These are phyloP conservation scores for Populus nigra DNA, from an alignment of 345 rosid genomes.

Conservation along the genomic window DNA sequence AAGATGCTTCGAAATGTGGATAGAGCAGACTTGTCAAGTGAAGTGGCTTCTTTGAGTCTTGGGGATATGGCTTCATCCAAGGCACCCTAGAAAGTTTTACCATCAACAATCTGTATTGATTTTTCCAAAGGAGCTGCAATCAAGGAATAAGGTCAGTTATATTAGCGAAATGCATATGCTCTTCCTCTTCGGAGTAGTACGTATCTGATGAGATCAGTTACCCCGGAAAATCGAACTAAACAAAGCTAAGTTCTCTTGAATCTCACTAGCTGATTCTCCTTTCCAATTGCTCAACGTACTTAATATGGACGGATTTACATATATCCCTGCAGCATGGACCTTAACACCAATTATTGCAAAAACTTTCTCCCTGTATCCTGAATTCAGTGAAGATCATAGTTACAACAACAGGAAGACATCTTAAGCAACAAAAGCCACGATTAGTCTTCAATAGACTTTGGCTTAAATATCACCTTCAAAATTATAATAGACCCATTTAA, in stretches of 20 bases:
- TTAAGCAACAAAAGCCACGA: background rate
- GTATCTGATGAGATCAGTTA: slow-evolving; percentile 20
- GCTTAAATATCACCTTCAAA: background rate
- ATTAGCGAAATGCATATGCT: slow-evolving; percentile 4
- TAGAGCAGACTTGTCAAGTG: slow-evolving; percentile 57
- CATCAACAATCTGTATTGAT: slow-evolving; percentile 78
- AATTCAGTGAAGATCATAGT: slow-evolving; percentile 3
- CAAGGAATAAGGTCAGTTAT: background rate
- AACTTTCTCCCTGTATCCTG: slow-evolving; percentile 87
- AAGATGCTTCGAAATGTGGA: slow-evolving; percentile 62
- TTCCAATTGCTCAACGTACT: slow-evolving; percentile 48
- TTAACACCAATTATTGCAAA: slow-evolving; percentile 81
- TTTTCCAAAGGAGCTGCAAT: slow-evolving; percentile 63
- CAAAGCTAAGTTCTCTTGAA: slow-evolving; percentile 49
- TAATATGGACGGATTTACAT: slow-evolving; percentile 47
- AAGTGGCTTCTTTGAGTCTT: slow-evolving; percentile 53
- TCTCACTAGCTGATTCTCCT: slow-evolving; percentile 50
- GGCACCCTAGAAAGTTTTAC: slow-evolving; percentile 94
- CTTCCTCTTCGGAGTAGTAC: background rate
- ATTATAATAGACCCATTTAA: background rate
- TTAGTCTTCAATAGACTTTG: background rate
- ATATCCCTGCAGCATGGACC: slow-evolving; percentile 85
- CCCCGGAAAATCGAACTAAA: slow-evolving; percentile 56
- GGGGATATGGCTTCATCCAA: slow-evolving; percentile 73
- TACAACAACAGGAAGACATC: background rate